phyloP scores from a whole-genome alignment of 148 eudicot genomes.

The Cornus kousa region DNA sequence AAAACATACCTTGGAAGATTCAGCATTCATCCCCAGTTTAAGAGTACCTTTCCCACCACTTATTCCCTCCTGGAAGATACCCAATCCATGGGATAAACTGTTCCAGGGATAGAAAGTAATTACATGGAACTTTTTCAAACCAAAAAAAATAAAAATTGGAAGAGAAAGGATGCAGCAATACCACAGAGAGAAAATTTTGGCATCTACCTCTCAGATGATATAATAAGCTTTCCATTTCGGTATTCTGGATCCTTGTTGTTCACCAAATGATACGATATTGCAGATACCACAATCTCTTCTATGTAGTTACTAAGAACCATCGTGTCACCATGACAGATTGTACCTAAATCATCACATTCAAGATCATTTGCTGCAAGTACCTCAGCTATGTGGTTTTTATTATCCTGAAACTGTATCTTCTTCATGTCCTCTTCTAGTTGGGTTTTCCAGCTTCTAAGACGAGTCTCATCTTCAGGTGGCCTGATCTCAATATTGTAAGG shows the following conservation, averaged over 20 bases:
- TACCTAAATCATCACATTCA: constrained; percentile 72
- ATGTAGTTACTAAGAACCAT: constrained; percentile 61
- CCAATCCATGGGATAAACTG: constrained; percentile 88
- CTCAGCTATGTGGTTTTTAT: constrained; percentile 79
- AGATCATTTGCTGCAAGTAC: constrained; percentile 88
- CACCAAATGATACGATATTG: constrained; percentile 81
- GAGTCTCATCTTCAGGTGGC: constrained; percentile 80
- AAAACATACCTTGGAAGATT: constrained; percentile 64
- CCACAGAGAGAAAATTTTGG: not conserved
- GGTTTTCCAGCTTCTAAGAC: constrained; percentile 67
- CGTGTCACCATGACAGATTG: constrained; percentile 75
- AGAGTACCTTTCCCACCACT: constrained; percentile 36
- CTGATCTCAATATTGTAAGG: constrained; percentile 74
- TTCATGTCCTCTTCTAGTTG: constrained; percentile 86
- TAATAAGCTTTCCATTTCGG: constrained; percentile 83
- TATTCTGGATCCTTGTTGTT: constrained; percentile 74
- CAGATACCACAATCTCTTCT: constrained; percentile 82
- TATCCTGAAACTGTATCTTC: constrained; percentile 70
- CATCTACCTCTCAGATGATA: constrained; percentile 67
- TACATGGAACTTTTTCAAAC: not conserved
- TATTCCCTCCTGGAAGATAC: constrained; percentile 78
- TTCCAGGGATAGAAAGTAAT: constrained; percentile 7
- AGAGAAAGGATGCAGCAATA: not conserved
- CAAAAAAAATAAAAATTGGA: not conserved
- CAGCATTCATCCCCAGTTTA: constrained; percentile 71